phyloP scores from a whole-genome alignment of 2,329 filamentous ascomycete species.

The Juglanconis sp. region DNA sequence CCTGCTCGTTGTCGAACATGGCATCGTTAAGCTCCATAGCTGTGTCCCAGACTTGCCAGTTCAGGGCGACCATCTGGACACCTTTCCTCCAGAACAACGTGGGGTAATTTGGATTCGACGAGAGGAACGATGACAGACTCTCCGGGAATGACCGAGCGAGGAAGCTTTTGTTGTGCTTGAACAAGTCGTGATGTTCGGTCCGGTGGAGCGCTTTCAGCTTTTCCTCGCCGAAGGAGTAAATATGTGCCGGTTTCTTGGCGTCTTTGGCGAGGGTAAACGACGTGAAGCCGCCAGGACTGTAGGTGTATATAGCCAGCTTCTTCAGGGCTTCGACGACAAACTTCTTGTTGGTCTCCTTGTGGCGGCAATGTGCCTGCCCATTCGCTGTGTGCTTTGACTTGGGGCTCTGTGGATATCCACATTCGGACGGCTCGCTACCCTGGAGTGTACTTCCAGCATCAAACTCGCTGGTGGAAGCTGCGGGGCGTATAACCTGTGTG shows the following conservation, averaged over 20 bases:
- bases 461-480: constrained; percentile 2
- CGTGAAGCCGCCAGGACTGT: constrained; percentile 70
- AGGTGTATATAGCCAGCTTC: constrained; percentile 77
- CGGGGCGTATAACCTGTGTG: constrained; percentile 26
- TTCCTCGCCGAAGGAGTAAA: constrained; percentile 87
- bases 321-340: constrained; percentile 69
- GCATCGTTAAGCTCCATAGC: constrained; percentile 96
- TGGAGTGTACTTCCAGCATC: constrained; percentile 22
- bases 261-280: constrained; percentile 61
- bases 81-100: constrained; percentile 87
- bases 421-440: constrained; percentile 28
- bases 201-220: constrained; percentile 59
- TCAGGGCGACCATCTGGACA: constrained; percentile 97
- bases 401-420: constrained; percentile 30
- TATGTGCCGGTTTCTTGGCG: constrained; percentile 58
- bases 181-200: constrained; percentile 71
- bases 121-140: constrained; percentile 66
- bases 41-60: constrained; percentile 93
- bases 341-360: constrained; percentile 39
- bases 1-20: constrained; percentile 85
- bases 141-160: constrained; percentile 92
- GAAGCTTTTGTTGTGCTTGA: constrained; percentile 81
- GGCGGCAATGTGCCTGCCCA: constrained; percentile 38
- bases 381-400: constrained; percentile 34
- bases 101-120: constrained; percentile 85